Conservation (phyloP, 306 rosid genomes). For the Castanea crenata region DNA sequence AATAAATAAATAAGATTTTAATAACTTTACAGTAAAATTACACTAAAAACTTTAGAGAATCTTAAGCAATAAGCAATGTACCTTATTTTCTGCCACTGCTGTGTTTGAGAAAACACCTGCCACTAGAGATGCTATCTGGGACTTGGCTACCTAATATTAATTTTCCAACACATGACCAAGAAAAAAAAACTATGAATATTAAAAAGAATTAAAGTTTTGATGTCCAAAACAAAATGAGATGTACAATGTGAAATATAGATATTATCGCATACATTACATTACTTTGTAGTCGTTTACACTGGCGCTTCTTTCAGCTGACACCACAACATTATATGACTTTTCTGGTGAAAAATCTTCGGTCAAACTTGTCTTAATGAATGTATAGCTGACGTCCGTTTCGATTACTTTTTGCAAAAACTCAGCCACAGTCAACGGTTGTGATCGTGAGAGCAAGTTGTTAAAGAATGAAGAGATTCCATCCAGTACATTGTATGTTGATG, state of each 20-base stretch:
- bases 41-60: no score
- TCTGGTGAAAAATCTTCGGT: slow-evolving; percentile 76
- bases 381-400: slow-evolving; percentile 68
- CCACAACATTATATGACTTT: slow-evolving; percentile 71
- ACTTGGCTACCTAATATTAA: slow-evolving; percentile 60
- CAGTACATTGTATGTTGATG: slow-evolving; percentile 77
- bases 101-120: slow-evolving; percentile 93
- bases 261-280: slow-evolving; percentile 96
- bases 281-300: slow-evolving; percentile 93
- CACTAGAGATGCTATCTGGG: slow-evolving; percentile 79
- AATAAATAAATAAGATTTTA: no score
- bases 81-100: slow-evolving; percentile 90
- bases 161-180: slow-evolving; percentile 4
- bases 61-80: slow-evolving; percentile 9
- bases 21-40: fast-evolving
- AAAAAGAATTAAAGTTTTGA: neutral
- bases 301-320: slow-evolving; percentile 63
- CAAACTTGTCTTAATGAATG: slow-evolving; percentile 81
- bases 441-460: slow-evolving; percentile 65
- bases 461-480: slow-evolving; percentile 89
- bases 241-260: slow-evolving; percentile 31
- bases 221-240: neutral
- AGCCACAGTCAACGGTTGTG: slow-evolving; percentile 53
- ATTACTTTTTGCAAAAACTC: slow-evolving; percentile 73
- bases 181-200: neutral